A percentile compares a stretch with the other conserved stretches of the same genome.
Conservation (phyloP, 805 yeast genomes). For the Pichia phayaonensis region DNA sequence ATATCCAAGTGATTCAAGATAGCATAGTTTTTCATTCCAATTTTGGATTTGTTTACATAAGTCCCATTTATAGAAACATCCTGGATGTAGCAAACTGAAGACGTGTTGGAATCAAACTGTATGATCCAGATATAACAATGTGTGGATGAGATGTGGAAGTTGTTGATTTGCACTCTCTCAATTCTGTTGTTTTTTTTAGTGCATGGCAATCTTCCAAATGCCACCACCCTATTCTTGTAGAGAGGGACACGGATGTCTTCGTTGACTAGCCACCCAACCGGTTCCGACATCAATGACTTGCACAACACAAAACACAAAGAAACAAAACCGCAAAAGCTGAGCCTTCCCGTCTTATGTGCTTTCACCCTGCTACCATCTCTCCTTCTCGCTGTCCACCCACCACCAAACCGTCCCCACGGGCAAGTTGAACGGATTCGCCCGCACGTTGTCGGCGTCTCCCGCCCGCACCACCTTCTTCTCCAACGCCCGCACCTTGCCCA, state of each 20-base stretch:
- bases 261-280: neutral
- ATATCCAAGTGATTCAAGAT: conserved; percentile 31
- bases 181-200: neutral
- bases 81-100: conserved; percentile 41
- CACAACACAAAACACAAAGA: too few species aligned
- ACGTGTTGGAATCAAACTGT: conserved; percentile 40
- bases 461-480: conserved; percentile 45
- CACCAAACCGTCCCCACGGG: conserved; percentile 60
- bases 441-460: conserved; percentile 29
- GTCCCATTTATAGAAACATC: conserved; percentile 49
- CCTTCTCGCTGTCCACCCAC: conserved; percentile 32
- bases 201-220: conserved; percentile 35
- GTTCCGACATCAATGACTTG: neutral
- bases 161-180: conserved; percentile 4
- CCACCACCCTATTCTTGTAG: conserved; percentile 28
- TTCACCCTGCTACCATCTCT: neutral
- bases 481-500: conserved; percentile 59
- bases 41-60: conserved; percentile 31
- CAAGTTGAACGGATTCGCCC: conserved; percentile 58
- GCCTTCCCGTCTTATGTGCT: neutral
- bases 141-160: conserved; percentile 32
- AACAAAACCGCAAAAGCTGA: neutral
- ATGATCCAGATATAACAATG: conserved; percentile 35
- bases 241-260: conserved; percentile 5
- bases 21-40: conserved; percentile 25